Evolutionary conservation across 208 protist genomes (phyloP), one percentile per base, ranked within the genome.

Genomic region (Wallacemonas sp.): DNA sequence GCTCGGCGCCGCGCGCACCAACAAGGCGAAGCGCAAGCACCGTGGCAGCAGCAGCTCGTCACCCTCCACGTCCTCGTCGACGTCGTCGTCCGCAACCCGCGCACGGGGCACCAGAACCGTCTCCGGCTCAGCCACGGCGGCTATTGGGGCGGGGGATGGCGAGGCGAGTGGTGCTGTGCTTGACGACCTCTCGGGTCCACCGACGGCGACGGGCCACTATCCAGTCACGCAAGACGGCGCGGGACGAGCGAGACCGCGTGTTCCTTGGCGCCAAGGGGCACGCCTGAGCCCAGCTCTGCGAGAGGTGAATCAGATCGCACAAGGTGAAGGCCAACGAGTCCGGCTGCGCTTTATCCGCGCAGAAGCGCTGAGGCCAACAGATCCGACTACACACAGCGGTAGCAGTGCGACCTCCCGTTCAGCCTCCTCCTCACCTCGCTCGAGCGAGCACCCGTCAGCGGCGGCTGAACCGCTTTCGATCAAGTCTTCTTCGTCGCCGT

Each of bases 251-350:
- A n/a, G n/a, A n/a, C n/a, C n/a, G n/a, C n/a, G n/a, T n/a, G 6
- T 21, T 19, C 17, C 41, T n/a, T n/a, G 9, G 9, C 50, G 50
- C 6, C 19, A 13, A 3, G 30, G 39, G 5, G 24, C 17, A 10
- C 26, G 32, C 38, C 27, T 10, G 4, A 29, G 45, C 19, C 41
- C 41, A 6, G 33, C 38, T 34, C 32, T 66, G 45, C 64, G 73
- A 45, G 68, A 57, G n/a, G 48, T 81, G 8, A 48, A 70, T 21
- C 55, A 41, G 27, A 42, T 76, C 21, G 61, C 76, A 22, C 37
- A 37, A 1, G 66, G 61, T 4, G 75, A 76, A 37, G 75, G 75
- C 10, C 65, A 81, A 46, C 48, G 65, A 4, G 75, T 81, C 5
- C 63, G 75, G 0, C 39, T 81, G 55, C 75, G 66, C 52, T 50